Evolutionary conservation across 2,329 filamentous ascomycete species (phyloP), one percentile per base, ranked within the genome.

Genomic region (Aspergillus sp.): DNA sequence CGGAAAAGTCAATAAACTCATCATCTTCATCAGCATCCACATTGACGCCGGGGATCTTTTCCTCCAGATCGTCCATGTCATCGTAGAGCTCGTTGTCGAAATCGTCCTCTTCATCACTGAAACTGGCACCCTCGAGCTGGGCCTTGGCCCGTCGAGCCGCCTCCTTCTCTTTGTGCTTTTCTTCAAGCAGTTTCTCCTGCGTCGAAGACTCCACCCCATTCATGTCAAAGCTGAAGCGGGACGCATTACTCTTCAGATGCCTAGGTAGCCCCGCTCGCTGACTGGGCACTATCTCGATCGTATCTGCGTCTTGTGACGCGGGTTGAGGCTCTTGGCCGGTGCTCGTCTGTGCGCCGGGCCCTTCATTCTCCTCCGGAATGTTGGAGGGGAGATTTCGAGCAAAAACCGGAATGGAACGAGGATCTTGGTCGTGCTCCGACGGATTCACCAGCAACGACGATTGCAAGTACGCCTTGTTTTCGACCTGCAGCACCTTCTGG

Each of bases 151-250:
- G 72, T 47, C 71, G 68, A 25, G 69, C 72, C 54, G 79, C 71
- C 65, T 80, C 73, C 71, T 82, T 72, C 65, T 78, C 70, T 71
- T 82, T 78, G 59, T 86, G 82, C 47, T 82, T 83, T 54, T 87
- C 84, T 68, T 87, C 84, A 31, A 87, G 69, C 5, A 85, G 69
- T 57, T 80, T 80, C 61, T 87, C 84, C 62, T 87, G 82, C 0
- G 77, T 75, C 4, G 79, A 76, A 4, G 82, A 84, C 49, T 82
- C 83, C 9, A 77, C 75, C 14, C 78, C 79, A 5, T 76, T 78
- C 61, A 86, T 80, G 56, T 87, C 84, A 58, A 87, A 87, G 59
- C 84, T 87, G 63, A 87, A 87, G 9, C 84, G 74, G 2, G 82
- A 86, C 1, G 83, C 81, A 64, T 80, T 82, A 61, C 83, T 86